Percentiles rank a stretch among this genome's conserved stretches.
phyloP scores from a whole-genome alignment of 495 filamentous ascomycete species.

The Penicillium canariense region DNA sequence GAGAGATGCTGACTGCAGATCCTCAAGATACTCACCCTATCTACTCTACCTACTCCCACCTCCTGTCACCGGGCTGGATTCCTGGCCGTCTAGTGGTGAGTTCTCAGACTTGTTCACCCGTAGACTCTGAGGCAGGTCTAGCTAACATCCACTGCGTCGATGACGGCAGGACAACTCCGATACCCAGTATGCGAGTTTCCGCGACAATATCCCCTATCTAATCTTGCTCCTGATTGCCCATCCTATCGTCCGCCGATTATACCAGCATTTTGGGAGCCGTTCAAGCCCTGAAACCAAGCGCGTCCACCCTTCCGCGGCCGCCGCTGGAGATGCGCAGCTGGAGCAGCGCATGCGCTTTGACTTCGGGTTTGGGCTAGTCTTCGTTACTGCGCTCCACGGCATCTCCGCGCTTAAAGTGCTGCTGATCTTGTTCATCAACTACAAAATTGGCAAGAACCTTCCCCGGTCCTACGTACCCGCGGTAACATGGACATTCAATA shows the following conservation, averaged over 20 bases:
- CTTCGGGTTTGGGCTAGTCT: constrained; percentile 74
- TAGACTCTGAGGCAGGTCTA: background rate
- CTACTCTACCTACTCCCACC: constrained; percentile 67
- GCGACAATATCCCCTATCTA: constrained; percentile 82
- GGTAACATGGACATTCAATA: constrained; percentile 93
- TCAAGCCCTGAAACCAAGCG: constrained; percentile 8
- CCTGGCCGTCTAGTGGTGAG: constrained; percentile 87
- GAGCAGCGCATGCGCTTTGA: constrained; percentile 83
- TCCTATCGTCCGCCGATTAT: constrained; percentile 71
- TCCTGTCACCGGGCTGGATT: constrained; percentile 85
- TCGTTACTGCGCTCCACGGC: constrained; percentile 78
- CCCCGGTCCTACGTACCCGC: constrained; percentile 65
- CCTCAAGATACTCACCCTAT: constrained; percentile 81
- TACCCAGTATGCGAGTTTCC: constrained; percentile 81
- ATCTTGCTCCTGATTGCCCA: constrained; percentile 67
- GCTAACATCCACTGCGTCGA: constrained; percentile 12
- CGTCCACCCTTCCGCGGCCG: constrained; percentile 29
- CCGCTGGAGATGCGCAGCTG: constrained; percentile 63
- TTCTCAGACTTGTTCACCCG: constrained; percentile 1
- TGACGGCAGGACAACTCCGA: constrained; percentile 77
- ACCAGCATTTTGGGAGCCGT: constrained; percentile 45
- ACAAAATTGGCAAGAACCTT: constrained; percentile 66
- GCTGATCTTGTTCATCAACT: constrained; percentile 77
- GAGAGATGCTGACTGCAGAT: constrained; percentile 15
- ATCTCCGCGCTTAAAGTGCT: constrained; percentile 81